Conservation (phyloP, 148 eudicot genomes). For the Rhododendron williamsianum region DNA sequence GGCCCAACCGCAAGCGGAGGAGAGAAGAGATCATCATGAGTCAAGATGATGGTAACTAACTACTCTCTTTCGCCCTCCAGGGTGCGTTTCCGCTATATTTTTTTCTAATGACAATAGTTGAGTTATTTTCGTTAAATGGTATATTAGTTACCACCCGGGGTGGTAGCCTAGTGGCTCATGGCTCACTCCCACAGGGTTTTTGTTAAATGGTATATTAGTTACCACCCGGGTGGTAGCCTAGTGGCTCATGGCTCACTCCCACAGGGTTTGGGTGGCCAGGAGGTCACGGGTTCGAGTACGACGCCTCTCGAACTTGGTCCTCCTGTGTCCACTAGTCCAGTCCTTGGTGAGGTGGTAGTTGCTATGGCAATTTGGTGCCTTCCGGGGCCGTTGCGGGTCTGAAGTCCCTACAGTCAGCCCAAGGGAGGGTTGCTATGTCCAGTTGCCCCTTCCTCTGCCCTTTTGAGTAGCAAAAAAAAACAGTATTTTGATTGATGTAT, state of each 20-base stretch:
- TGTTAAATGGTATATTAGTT: no score
- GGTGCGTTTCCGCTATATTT: no score
- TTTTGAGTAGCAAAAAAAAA: no score
- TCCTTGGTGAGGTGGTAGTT: background rate
- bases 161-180: background rate
- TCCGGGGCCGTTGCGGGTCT: background rate
- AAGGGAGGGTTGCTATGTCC: no score
- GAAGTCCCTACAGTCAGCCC: background rate
- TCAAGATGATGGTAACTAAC: constrained; percentile 15
- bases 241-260: no score
- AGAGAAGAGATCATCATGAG: constrained; percentile 35
- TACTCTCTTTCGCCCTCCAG: background rate
- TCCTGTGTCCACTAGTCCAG: background rate
- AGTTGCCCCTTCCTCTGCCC: no score
- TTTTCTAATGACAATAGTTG: background rate
- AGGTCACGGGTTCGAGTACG: background rate
- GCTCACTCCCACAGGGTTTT: background rate
- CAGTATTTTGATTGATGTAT: no score
- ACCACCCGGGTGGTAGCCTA: no score
- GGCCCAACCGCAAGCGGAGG: constrained; percentile 58
- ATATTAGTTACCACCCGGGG: background rate
- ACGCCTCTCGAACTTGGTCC: background rate
- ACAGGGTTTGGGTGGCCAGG: background rate
- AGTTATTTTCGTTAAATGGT: background rate
- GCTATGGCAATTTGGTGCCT: background rate